Evolutionary conservation across 2,329 filamentous ascomycete species (phyloP).

Genomic region (Anthostomella pinea): DNA sequence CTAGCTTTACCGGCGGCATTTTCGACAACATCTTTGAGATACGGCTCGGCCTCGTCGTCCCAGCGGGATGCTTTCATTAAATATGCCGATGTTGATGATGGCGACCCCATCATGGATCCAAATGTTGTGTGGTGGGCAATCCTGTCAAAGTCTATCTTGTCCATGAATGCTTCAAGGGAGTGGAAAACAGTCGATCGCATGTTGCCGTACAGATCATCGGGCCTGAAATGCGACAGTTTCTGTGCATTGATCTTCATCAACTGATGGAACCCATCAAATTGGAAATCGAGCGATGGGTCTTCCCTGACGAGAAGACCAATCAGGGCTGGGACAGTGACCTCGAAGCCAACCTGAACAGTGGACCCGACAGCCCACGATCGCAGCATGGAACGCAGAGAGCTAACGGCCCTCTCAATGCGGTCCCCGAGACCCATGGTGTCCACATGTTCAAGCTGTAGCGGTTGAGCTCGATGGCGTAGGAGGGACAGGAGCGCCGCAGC

Average conservation of each 20-base stretch:
- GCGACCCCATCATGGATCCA: slow-evolving; percentile 34
- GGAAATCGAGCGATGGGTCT: slow-evolving; percentile 21
- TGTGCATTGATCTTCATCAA: slow-evolving; percentile 24
- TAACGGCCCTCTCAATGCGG: slow-evolving; percentile 18
- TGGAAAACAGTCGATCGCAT: slow-evolving; percentile 31
- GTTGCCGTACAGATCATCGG: slow-evolving; percentile 28
- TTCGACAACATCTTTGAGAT: slow-evolving; percentile 17
- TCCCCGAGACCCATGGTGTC: slow-evolving; percentile 9
- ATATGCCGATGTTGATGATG: slow-evolving; percentile 34
- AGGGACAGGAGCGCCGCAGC: slow-evolving; percentile 32
- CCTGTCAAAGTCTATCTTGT: slow-evolving; percentile 35
- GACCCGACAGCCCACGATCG: slow-evolving; percentile 28
- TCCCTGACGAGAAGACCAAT: slow-evolving; percentile 28
- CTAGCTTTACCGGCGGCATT: slow-evolving; percentile 10
- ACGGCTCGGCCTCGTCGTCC: slow-evolving; percentile 10
- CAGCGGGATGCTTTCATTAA: slow-evolving; percentile 5
- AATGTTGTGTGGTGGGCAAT: slow-evolving; percentile 31
- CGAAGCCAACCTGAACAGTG: slow-evolving; percentile 33
- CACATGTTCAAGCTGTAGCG: slow-evolving; percentile 14
- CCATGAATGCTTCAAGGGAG: slow-evolving; percentile 38
- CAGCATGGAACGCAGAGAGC: slow-evolving; percentile 21
- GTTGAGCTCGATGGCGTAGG: slow-evolving; percentile 18
- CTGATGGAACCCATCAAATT: slow-evolving; percentile 23
- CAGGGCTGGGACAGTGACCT: slow-evolving; percentile 33
- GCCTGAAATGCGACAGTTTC: slow-evolving; percentile 28